phyloP scores from a whole-genome alignment of 2,329 filamentous ascomycete genomes.

The Sphaerulina musiva region DNA sequence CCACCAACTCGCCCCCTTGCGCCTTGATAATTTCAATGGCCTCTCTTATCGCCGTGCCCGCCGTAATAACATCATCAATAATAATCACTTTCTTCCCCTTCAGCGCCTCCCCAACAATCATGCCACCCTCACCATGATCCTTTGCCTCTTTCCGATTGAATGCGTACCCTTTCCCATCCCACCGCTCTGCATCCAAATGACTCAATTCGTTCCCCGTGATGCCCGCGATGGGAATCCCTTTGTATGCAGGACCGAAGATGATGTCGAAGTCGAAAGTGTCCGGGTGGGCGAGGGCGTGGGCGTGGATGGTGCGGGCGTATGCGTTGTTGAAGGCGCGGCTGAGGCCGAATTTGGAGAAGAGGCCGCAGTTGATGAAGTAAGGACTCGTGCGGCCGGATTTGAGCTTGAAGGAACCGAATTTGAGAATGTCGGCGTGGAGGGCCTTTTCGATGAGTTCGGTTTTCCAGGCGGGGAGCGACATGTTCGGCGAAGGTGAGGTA shows the following conservation, averaged over 20 bases:
- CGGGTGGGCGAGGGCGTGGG: constrained; percentile 38
- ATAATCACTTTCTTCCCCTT: constrained; percentile 82
- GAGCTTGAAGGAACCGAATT: constrained; percentile 77
- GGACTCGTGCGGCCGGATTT: constrained; percentile 88
- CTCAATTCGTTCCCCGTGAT: constrained; percentile 70
- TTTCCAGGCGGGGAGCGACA: constrained; percentile 53
- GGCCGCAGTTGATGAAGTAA: constrained; percentile 96
- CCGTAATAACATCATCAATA: constrained; percentile 94
- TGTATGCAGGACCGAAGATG: constrained; percentile 91
- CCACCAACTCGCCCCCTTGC: constrained; percentile 77
- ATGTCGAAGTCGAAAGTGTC: constrained; percentile 63
- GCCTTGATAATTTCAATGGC: constrained; percentile 81
- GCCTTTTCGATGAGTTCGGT: constrained; percentile 64
- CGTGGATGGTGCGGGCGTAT: constrained; percentile 60
- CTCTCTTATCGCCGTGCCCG: constrained; percentile 87
- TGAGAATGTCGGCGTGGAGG: constrained; percentile 63
- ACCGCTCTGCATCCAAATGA: constrained; percentile 59
- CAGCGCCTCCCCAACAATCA: constrained; percentile 79
- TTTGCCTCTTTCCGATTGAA: constrained; percentile 97
- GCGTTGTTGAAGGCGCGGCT: constrained; percentile 71
- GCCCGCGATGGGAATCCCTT: constrained; percentile 86
- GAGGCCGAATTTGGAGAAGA: constrained; percentile 76
- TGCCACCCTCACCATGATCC: constrained; percentile 89
- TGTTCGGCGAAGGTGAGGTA: not conserved
- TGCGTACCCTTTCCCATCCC: constrained; percentile 67